Percentiles rank a stretch among this genome's conserved stretches.
phyloP scores from a whole-genome alignment of 2,329 filamentous ascomycete genomes.

The Furcasterigmium furcatum region DNA sequence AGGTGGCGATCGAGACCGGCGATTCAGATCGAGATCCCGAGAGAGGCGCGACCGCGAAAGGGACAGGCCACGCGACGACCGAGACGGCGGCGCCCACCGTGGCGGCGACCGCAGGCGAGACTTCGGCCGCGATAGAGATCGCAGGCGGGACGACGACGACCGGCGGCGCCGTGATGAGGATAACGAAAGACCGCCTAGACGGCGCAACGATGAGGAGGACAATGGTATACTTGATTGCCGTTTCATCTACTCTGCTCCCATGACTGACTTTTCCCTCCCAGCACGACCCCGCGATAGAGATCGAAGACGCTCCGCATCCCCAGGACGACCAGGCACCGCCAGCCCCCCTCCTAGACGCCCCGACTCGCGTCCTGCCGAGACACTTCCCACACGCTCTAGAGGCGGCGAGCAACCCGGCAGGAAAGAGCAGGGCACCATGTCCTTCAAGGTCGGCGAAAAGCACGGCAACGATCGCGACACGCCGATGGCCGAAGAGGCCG shows the following conservation, averaged over 20 bases:
- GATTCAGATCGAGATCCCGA: constrained; percentile 28
- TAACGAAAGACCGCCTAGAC: constrained; percentile 16
- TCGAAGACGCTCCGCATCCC: constrained; percentile 34
- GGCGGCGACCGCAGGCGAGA: constrained; percentile 30
- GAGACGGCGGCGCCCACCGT: constrained; percentile 26
- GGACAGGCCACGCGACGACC: constrained; percentile 25
- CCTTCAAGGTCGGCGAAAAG: constrained; percentile 27
- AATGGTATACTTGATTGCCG: constrained; percentile 6
- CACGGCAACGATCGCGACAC: constrained; percentile 13
- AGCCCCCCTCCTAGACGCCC: constrained; percentile 14
- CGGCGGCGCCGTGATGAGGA: constrained; percentile 18
- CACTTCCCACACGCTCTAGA: constrained; percentile 27
- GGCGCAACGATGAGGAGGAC: constrained; percentile 13
- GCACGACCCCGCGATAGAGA: constrained; percentile 15
- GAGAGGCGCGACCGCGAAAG: constrained; percentile 23
- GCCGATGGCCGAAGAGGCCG: constrained; percentile 25
- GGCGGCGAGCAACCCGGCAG: constrained; percentile 13
- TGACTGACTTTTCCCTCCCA: constrained; percentile 2
- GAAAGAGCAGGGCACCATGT: constrained; percentile 21
- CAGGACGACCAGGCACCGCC: constrained; percentile 13
- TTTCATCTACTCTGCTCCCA: background rate
- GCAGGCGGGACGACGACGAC: constrained; percentile 20
- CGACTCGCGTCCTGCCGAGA: constrained; percentile 13
- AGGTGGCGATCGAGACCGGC: constrained; percentile 19
- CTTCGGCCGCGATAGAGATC: constrained; percentile 8